Conservation (phyloP, 305 asterid genomes). For the Solanum aculeatissimum region DNA sequence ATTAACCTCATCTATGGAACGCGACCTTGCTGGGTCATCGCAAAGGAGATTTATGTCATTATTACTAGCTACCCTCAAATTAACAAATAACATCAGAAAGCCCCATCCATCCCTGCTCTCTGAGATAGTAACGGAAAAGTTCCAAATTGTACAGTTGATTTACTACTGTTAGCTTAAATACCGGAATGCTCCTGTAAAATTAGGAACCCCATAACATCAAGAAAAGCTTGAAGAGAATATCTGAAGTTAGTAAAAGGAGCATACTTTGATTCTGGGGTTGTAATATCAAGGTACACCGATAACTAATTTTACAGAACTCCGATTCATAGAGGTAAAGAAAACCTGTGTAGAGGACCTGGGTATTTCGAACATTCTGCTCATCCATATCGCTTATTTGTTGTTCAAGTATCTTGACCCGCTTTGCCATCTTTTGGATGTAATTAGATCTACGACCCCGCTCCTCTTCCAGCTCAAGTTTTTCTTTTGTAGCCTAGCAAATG, state of each 20-base stretch:
- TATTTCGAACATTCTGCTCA: constrained; percentile 50
- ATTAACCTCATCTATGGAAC: not conserved
- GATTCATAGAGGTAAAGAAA: constrained; percentile 1
- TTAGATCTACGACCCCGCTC: constrained; percentile 34
- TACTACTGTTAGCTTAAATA: not conserved
- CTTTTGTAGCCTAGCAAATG: constrained; percentile 52
- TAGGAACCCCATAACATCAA: not conserved
- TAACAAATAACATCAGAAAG: not conserved
- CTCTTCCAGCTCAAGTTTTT: constrained; percentile 46
- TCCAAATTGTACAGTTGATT: not conserved
- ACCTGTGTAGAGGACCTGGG: constrained; percentile 41
- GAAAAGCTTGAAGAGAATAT: not conserved
- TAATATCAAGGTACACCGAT: constrained; percentile 2
- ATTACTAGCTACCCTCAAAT: not conserved
- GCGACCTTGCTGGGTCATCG: not conserved
- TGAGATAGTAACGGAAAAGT: not conserved
- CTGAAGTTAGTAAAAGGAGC: not conserved
- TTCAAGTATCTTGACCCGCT: constrained; percentile 39
- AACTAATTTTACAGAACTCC: not conserved
- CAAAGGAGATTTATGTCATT: not conserved
- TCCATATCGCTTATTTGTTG: constrained; percentile 53
- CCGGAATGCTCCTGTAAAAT: not conserved
- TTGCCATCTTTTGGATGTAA: constrained; percentile 27
- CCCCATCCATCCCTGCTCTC: not conserved
- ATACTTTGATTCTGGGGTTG: not conserved